phyloP scores from a whole-genome alignment of 2,329 filamentous ascomycete genomes.

The Gremmenia infestans region DNA sequence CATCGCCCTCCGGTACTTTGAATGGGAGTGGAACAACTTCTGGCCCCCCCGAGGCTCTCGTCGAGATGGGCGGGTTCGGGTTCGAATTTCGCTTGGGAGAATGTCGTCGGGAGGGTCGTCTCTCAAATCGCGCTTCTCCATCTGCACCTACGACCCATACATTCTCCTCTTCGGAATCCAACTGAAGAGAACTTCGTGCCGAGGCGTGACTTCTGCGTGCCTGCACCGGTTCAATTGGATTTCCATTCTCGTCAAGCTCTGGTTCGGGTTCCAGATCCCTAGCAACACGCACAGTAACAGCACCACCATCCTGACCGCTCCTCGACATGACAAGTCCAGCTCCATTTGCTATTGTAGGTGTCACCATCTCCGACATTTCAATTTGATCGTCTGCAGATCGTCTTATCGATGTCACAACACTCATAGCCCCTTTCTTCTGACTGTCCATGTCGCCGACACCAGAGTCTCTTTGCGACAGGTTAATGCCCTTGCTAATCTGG shows the following conservation, averaged over 20 bases:
- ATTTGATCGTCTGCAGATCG: constrained; percentile 42
- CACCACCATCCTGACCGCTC: constrained; percentile 34
- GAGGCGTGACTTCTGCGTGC: constrained; percentile 39
- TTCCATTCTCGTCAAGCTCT: constrained; percentile 29
- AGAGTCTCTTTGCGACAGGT: constrained; percentile 23
- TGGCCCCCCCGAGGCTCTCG: constrained; percentile 35
- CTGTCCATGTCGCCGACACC: constrained; percentile 38
- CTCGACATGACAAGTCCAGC: constrained; percentile 40
- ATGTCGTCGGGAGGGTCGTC: constrained; percentile 23
- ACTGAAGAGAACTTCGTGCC: constrained; percentile 13
- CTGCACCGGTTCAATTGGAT: constrained; percentile 50
- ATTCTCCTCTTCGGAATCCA: constrained; percentile 31
- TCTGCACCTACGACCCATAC: constrained; percentile 30
- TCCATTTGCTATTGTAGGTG: constrained; percentile 30
- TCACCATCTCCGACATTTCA: constrained; percentile 47
- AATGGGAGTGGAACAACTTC: constrained; percentile 63
- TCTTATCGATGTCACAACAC: constrained; percentile 25
- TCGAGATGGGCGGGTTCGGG: constrained; percentile 32
- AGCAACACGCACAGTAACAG: constrained; percentile 22
- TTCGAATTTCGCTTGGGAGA: constrained; percentile 23
- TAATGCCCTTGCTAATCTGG: constrained; percentile 20
- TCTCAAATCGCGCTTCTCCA: constrained; percentile 29
- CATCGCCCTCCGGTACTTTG: constrained; percentile 46
- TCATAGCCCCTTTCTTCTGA: constrained; percentile 37
- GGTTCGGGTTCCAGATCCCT: constrained; percentile 17